Evolutionary conservation across 1,284 basidiomycete genomes (phyloP), one percentile per base, ranked within the genome.

Genomic region (Rhodotorula mucilaginosa): DNA sequence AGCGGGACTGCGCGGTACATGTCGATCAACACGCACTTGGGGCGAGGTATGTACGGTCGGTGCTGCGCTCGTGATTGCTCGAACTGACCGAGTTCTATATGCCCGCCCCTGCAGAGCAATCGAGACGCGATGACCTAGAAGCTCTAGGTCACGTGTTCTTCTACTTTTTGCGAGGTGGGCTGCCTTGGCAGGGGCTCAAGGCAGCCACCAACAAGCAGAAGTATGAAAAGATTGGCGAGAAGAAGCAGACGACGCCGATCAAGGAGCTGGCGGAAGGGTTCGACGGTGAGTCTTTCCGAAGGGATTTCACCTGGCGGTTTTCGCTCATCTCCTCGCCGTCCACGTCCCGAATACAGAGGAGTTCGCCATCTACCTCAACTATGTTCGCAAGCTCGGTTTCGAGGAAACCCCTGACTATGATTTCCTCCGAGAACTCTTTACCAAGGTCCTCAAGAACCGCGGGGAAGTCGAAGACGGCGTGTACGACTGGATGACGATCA

Each of bases 181-280:
- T 97, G 62, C 94, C 94, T 44, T 97, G 93, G 94, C 94, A 97
- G 81, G 94, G 94, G 65, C 87, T 97, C 76, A 97, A 96, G 83
- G 94, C 78, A 39, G 93, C 93, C 29, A 97, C 93, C 71, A 96
- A 97, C 85, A 97, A 97, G 85, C 93, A 96, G 84, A 97, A 97
- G 85, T 97, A 97, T 83, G 94, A 97, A 84, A 97, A 96, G 85
- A 97, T 97, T 81, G 93, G 93, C 73, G 94, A 97, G 85, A 97
- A 97, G 88, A 97, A 97, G 85, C 93, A 97, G 85, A 91, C 90
- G 61, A 97, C 94, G 26, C 90, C 91, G 18, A 96, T 97, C 82
- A 93, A 93, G 81, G 93, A 97, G 81, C 85, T 97, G 23, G 92
- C 90, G 78, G 93, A 97, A 76, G 90, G 91, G 58, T 94, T 91